Evolutionary conservation across 2,329 filamentous ascomycete species (phyloP).

Genomic region (Colletotrichum shisoi): DNA sequence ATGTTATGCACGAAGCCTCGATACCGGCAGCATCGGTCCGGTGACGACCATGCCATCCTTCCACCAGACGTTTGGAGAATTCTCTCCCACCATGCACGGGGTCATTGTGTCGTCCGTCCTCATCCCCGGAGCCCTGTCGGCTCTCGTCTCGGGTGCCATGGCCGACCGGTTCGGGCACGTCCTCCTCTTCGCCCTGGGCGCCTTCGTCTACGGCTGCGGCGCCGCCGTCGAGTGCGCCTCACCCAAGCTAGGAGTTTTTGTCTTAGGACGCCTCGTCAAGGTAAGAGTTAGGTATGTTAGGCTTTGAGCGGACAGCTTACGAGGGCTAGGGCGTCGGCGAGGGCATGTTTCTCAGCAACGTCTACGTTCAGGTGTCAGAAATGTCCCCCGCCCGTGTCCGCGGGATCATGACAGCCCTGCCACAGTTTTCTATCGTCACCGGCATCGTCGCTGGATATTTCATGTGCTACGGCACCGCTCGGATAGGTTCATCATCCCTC

Average conservation of each 20-base stretch:
- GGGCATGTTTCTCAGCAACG: slow-evolving; percentile 63
- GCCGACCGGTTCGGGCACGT: slow-evolving; percentile 63
- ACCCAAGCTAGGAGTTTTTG: slow-evolving; percentile 58
- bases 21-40: slow-evolving; percentile 65
- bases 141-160: slow-evolving; percentile 65
- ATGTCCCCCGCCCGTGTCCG: slow-evolving; percentile 62
- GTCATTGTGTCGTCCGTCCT: slow-evolving; percentile 68
- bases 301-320: too few relatives aligned
- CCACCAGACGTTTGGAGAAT: slow-evolving; percentile 57
- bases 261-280: slow-evolving; percentile 62
- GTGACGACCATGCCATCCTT: slow-evolving; percentile 67
- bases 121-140: slow-evolving; percentile 66
- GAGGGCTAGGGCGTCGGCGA: slow-evolving; percentile 58
- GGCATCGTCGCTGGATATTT: slow-evolving; percentile 67
- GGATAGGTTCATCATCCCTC: slow-evolving; percentile 53
- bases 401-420: slow-evolving; percentile 60
- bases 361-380: slow-evolving; percentile 65
- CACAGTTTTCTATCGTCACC: slow-evolving; percentile 61
- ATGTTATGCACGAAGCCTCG: slow-evolving; percentile 40
- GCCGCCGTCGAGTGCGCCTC: slow-evolving; percentile 53
- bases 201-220: slow-evolving; percentile 60
- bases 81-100: slow-evolving; percentile 64
- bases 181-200: slow-evolving; percentile 60
- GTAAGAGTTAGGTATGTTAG: too few relatives aligned
- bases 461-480: slow-evolving; percentile 64